Evolutionary conservation across 306 rosid species (phyloP).

Genomic region (Argentina anserina): DNA sequence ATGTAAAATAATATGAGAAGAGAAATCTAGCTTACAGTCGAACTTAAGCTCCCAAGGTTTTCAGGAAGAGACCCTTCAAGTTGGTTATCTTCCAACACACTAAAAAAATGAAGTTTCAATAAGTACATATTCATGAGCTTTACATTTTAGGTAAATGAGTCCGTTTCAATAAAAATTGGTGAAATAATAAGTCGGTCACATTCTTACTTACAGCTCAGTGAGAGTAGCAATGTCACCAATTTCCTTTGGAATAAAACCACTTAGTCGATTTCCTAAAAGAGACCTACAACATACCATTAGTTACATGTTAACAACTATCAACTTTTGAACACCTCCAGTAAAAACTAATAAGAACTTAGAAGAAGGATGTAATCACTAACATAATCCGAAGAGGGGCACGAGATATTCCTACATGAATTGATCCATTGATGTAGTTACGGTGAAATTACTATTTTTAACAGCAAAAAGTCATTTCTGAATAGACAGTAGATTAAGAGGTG

Average conservation of each 20-base stretch:
- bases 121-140: not conserved
- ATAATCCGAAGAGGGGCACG: slow-evolving; percentile 35
- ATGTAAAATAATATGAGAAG: not conserved
- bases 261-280: slow-evolving; percentile 55
- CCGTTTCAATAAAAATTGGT: too few species aligned
- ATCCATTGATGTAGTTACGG: slow-evolving; percentile 57
- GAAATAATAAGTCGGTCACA: not conserved
- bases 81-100: slow-evolving; percentile 59
- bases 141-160: too few species aligned
- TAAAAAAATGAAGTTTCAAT: slow-evolving; percentile 27
- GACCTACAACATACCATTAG: slow-evolving; percentile 40
- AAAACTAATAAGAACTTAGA: not conserved
- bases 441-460: slow-evolving; percentile 50
- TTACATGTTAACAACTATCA: slow-evolving; percentile 1
- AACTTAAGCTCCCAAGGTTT: slow-evolving; percentile 51
- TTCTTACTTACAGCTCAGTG: slow-evolving; percentile 51
- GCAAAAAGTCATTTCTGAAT: not conserved
- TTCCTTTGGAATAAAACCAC: slow-evolving; percentile 58
- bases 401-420: slow-evolving; percentile 50
- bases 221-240: slow-evolving; percentile 52
- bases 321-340: not conserved
- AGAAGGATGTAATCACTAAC: slow-evolving; percentile 34
- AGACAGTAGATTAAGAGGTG: slow-evolving; percentile 6
- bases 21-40: slow-evolving; percentile 49
- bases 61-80: slow-evolving; percentile 59